These are phyloP conservation scores for Verticillium dahliae DNA, from an alignment of 2,329 filamentous ascomycete genomes.

Conservation along the genomic window DNA sequence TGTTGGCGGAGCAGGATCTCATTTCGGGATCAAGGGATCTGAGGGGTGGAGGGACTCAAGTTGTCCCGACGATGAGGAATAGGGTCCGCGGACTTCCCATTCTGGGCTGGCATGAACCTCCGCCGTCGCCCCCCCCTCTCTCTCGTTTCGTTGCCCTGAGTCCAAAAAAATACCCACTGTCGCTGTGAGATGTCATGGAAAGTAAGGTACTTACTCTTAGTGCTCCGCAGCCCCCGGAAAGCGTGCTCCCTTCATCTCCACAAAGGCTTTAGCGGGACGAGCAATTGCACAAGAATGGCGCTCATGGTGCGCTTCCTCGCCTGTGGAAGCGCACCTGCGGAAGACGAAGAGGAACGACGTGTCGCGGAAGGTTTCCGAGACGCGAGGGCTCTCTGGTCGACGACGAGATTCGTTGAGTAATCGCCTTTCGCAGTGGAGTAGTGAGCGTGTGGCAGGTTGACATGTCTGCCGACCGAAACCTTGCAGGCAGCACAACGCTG, in stretches of 20 bases:
- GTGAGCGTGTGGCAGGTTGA: not conserved
- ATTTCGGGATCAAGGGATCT: not conserved
- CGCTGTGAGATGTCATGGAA: no score
- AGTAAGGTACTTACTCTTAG: not conserved
- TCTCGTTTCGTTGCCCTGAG: not conserved
- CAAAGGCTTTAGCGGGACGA: not conserved
- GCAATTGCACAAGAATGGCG: no score
- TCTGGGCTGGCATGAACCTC: not conserved
- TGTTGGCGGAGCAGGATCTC: not conserved
- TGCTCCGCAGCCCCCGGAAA: not conserved
- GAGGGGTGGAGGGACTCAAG: not conserved
- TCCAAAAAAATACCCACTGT: no score
- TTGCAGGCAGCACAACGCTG: not conserved
- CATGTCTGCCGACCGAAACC: not conserved
- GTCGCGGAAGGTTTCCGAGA: no score
- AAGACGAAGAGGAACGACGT: no score
- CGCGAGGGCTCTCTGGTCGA: not conserved
- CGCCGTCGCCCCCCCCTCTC: not conserved
- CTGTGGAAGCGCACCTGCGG: no score
- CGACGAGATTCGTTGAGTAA: not conserved
- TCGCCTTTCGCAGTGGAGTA: not conserved
- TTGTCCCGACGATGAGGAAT: not conserved
- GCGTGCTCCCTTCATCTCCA: not conserved
- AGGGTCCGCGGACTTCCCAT: not conserved
- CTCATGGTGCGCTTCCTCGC: no score